phyloP scores from a whole-genome alignment of 306 rosid species.

The Rosa rugosa region DNA sequence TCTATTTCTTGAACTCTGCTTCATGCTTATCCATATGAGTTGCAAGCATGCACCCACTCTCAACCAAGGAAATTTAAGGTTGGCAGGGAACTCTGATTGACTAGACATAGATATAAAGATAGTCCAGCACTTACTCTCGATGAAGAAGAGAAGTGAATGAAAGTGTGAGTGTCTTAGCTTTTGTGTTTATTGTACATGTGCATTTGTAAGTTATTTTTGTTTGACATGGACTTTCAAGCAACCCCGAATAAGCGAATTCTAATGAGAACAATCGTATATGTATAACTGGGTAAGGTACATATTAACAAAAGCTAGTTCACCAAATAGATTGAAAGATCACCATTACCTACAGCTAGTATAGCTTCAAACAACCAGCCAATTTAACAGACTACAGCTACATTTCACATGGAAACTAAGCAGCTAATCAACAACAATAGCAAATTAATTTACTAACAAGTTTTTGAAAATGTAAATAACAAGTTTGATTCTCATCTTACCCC shows the following conservation, averaged over 20 bases:
- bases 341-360: background rate
- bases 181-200: background rate
- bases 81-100: too few relatives aligned
- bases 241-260: background rate
- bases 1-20: background rate
- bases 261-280: background rate
- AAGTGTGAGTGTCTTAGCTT: background rate
- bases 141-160: background rate
- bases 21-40: background rate
- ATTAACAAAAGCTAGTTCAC: background rate
- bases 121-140: background rate
- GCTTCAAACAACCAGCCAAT: too few relatives aligned
- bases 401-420: background rate
- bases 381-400: background rate
- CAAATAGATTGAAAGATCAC: constrained; percentile 1
- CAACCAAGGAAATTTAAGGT: background rate
- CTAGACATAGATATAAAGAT: background rate
- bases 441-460: background rate
- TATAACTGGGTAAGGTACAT: background rate
- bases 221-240: background rate
- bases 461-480: background rate
- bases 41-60: background rate
- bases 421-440: background rate
- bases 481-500: constrained; percentile 30
- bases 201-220: background rate